A percentile compares a stretch with the other conserved stretches of the same genome.
These are phyloP conservation scores for Stentor roeselii DNA, from an alignment of 73 alveolate species.

Conservation along the genomic window DNA sequence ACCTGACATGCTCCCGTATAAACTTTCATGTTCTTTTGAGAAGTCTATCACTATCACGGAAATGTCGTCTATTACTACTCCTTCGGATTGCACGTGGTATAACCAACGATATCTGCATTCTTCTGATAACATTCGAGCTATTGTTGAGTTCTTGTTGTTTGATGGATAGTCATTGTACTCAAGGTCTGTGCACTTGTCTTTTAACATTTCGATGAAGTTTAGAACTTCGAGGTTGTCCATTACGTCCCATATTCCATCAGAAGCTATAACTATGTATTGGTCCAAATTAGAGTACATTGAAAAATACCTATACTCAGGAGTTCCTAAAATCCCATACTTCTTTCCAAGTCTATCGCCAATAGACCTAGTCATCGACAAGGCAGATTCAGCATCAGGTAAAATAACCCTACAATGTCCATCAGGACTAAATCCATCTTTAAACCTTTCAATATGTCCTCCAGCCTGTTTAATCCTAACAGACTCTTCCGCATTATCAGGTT, in stretches of 20 bases:
- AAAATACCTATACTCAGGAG: not conserved
- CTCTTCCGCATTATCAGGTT: slow-evolving; percentile 1
- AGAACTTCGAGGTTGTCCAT: not conserved
- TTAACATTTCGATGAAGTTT: not conserved
- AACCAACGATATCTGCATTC: slow-evolving; percentile 1
- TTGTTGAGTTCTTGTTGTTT: not conserved
- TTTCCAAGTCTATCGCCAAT: not conserved
- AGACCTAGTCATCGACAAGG: not conserved
- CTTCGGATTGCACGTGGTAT: not conserved
- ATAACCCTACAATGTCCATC: not conserved
- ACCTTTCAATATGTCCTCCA: not conserved
- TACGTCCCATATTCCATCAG: slow-evolving; percentile 27
- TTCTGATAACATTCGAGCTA: not conserved
- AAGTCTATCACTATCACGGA: not conserved
- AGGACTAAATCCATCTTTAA: not conserved
- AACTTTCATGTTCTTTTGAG: not conserved
- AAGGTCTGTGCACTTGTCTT: not conserved
- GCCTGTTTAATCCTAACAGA: not conserved
- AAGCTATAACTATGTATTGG: not conserved
- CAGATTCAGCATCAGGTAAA: not conserved
- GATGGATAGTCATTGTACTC: not conserved
- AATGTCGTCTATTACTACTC: not conserved
- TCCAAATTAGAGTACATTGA: not conserved
- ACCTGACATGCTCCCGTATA: not conserved
- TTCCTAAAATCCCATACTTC: not conserved